These are phyloP conservation scores for Hanseniaspora taiwanica DNA, from an alignment of 805 yeast species.

Conservation along the genomic window DNA sequence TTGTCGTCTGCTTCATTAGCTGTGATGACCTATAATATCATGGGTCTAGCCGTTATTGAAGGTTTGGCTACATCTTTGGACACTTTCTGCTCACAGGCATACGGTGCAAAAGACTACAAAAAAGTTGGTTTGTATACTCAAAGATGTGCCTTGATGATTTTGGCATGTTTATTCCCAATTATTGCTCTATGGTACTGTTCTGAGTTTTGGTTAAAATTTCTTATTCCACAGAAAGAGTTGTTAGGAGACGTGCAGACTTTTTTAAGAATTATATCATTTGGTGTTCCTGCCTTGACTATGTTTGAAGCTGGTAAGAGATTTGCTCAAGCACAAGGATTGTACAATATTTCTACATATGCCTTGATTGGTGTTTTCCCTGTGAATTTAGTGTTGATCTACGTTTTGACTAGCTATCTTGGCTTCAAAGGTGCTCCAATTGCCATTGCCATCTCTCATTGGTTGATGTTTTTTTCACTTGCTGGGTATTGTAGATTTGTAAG, in stretches of 20 bases:
- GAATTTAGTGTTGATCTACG: conserved; percentile 44
- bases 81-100: conserved; percentile 66
- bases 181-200: conserved; percentile 48
- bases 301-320: conserved; percentile 71
- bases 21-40: conserved; percentile 59
- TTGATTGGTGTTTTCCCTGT: conserved; percentile 50
- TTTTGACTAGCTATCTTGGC: conserved; percentile 52
- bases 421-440: conserved; percentile 69
- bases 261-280: conserved; percentile 40
- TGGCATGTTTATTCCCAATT: conserved; percentile 35
- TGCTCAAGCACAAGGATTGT: conserved; percentile 66
- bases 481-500: conserved; percentile 38
- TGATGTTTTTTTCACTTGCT: conserved; percentile 39
- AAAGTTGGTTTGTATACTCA: conserved; percentile 57
- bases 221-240: conserved; percentile 42
- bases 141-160: conserved; percentile 43
- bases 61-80: conserved; percentile 67
- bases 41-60: conserved; percentile 52
- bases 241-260: conserved; percentile 44
- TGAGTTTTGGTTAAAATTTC: conserved; percentile 27
- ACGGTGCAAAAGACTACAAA: conserved; percentile 48
- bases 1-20: conserved; percentile 66
- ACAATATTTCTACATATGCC: conserved; percentile 61
- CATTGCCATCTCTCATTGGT: conserved; percentile 50
- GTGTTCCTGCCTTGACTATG: conserved; percentile 57